phyloP scores from a whole-genome alignment of 306 rosid genomes.

The Vachellia collinsii region DNA sequence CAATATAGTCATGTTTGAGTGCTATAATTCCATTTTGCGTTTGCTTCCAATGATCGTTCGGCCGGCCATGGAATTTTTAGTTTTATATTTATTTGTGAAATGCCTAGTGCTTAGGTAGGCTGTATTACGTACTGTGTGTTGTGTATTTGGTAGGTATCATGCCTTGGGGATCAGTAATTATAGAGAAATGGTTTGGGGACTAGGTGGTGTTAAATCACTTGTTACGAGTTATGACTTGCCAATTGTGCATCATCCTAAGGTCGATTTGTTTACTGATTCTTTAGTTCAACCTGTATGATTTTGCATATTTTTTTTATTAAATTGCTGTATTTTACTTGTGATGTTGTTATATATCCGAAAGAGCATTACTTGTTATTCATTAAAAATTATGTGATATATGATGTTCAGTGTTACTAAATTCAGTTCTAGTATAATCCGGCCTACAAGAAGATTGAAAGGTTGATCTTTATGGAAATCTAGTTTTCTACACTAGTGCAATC shows the following conservation, averaged over 20 bases:
- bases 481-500: too few species aligned
- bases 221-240: not conserved
- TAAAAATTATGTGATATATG: too few species aligned
- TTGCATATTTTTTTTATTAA: not conserved
- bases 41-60: slow-evolving; percentile 9
- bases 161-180: not conserved
- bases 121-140: not conserved
- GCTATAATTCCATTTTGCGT: slow-evolving; percentile 20
- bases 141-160: not conserved
- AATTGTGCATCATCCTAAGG: not conserved
- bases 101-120: not conserved
- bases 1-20: slow-evolving; percentile 8
- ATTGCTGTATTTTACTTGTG: not conserved
- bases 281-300: not conserved
- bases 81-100: not conserved
- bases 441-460: too few species aligned
- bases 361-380: too few species aligned
- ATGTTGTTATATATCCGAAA: too few species aligned
- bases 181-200: not conserved
- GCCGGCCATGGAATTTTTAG: not conserved
- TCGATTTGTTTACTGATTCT: not conserved
- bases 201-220: not conserved
- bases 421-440: too few species aligned
- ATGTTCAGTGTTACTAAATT: too few species aligned
- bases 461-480: too few species aligned